Conservation (phyloP, 2,329 filamentous ascomycete species). For the Penicillium crustosum region DNA sequence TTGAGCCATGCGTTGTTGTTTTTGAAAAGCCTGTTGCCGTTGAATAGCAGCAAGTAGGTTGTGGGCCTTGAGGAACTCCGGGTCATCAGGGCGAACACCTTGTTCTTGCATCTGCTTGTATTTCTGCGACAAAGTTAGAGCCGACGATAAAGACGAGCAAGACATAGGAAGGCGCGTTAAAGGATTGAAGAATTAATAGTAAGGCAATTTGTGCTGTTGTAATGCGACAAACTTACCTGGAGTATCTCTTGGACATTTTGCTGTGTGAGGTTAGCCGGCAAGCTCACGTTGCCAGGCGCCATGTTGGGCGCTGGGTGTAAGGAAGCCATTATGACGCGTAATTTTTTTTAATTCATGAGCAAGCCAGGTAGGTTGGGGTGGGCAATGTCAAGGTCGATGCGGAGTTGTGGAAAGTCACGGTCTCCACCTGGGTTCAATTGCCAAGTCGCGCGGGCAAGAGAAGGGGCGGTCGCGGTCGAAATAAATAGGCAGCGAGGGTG, state of each 20-base stretch:
- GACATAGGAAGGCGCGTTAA: neutral
- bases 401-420: conserved; percentile 19
- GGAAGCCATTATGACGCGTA: conserved; percentile 67
- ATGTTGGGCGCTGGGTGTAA: conserved; percentile 71
- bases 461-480: conserved; percentile 13
- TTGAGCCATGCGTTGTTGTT: conserved; percentile 50
- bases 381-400: conserved; percentile 24
- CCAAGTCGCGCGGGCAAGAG: conserved; percentile 28
- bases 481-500: conserved; percentile 19
- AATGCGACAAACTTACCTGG: conserved; percentile 38
- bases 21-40: conserved; percentile 59
- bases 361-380: conserved; percentile 16
- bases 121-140: conserved; percentile 61
- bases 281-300: conserved; percentile 62
- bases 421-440: conserved; percentile 21
- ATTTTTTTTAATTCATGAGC: conserved; percentile 35
- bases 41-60: conserved; percentile 73
- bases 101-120: conserved; percentile 84
- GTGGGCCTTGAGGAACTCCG: conserved; percentile 81
- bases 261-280: conserved; percentile 69
- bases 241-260: conserved; percentile 75
- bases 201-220: neutral
- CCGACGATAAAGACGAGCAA: neutral
- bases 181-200: neutral
- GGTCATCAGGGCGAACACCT: conserved; percentile 77